Percentiles rank a stretch among this genome's conserved stretches.
These are phyloP conservation scores for Cladosporium sp. DNA, from an alignment of 2,329 filamentous ascomycete species.

Conservation along the genomic window DNA sequence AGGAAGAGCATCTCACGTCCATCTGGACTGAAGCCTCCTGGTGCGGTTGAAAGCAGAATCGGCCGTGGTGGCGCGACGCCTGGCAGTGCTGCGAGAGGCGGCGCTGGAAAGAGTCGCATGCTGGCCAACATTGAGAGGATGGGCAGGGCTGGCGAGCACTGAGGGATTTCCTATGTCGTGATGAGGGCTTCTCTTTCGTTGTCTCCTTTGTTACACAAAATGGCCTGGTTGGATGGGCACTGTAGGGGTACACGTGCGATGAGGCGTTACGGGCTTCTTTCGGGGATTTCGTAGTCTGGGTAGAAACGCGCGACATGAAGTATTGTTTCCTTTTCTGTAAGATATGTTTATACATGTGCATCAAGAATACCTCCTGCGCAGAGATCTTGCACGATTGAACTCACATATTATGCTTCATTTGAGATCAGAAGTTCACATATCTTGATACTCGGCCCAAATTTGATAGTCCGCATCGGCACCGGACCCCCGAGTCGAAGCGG, in stretches of 20 bases:
- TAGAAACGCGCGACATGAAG: slow-evolving; percentile 6
- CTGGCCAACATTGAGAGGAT: slow-evolving; percentile 87
- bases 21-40: slow-evolving; percentile 58
- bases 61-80: slow-evolving; percentile 29
- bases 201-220: neutral
- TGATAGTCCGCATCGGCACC: neutral
- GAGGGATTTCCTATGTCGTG: neutral
- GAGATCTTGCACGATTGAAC: too few species aligned
- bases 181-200: neutral
- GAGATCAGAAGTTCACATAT: neutral
- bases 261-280: slow-evolving; percentile 7
- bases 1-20: slow-evolving; percentile 55
- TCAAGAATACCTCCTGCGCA: neutral
- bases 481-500: neutral
- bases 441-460: neutral
- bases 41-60: slow-evolving; percentile 48
- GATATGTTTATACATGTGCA: neutral
- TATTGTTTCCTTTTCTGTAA: neutral
- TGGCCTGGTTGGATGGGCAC: neutral
- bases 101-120: slow-evolving; percentile 64
- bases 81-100: slow-evolving; percentile 33
- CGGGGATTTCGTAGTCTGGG: slow-evolving; percentile 15
- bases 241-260: slow-evolving; percentile 2
- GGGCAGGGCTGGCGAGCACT: slow-evolving; percentile 54
- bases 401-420: too few species aligned